phyloP scores from a whole-genome alignment of 2,329 filamentous ascomycete genomes.

The Didymella exigua region DNA sequence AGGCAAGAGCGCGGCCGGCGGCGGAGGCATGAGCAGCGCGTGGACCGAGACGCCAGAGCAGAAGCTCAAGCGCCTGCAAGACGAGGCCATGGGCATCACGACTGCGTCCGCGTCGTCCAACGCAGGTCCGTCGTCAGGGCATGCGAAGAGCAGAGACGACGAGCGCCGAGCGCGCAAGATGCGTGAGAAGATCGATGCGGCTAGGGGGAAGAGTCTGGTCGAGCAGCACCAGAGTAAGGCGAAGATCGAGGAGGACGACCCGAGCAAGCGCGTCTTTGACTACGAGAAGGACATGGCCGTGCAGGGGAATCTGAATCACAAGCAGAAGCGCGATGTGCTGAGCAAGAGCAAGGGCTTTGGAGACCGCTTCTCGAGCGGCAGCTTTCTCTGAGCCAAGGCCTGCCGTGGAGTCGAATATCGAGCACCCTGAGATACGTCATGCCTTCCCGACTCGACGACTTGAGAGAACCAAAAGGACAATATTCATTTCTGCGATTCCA shows the following conservation, averaged over 20 bases:
- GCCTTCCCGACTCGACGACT: too few species aligned
- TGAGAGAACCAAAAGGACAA: too few species aligned
- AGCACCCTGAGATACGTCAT: too few species aligned
- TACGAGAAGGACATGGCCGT: constrained; percentile 91
- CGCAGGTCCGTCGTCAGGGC: constrained; percentile 21
- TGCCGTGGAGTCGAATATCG: too few species aligned
- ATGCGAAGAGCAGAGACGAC: constrained; percentile 48
- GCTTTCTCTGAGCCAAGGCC: constrained; percentile 59
- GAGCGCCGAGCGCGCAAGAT: constrained; percentile 58
- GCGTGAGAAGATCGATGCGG: constrained; percentile 60
- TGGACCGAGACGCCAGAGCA: constrained; percentile 94
- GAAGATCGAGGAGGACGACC: constrained; percentile 80
- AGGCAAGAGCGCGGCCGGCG: constrained; percentile 62
- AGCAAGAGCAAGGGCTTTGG: constrained; percentile 81
- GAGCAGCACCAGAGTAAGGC: constrained; percentile 56
- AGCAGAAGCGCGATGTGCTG: constrained; percentile 78
- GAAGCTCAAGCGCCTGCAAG: constrained; percentile 78
- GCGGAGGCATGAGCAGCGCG: constrained; percentile 62
- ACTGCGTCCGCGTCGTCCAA: constrained; percentile 45
- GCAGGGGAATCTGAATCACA: constrained; percentile 71
- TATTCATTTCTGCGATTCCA: too few species aligned
- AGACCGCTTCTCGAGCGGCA: constrained; percentile 78
- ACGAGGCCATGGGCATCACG: constrained; percentile 79
- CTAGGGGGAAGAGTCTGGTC: constrained; percentile 52
- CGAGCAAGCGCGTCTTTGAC: constrained; percentile 86